A percentile compares a stretch with the other conserved stretches of the same genome.
Evolutionary conservation across 1,139 yeast species (phyloP).

Genomic region (Hemisphaericaspora subhashii): DNA sequence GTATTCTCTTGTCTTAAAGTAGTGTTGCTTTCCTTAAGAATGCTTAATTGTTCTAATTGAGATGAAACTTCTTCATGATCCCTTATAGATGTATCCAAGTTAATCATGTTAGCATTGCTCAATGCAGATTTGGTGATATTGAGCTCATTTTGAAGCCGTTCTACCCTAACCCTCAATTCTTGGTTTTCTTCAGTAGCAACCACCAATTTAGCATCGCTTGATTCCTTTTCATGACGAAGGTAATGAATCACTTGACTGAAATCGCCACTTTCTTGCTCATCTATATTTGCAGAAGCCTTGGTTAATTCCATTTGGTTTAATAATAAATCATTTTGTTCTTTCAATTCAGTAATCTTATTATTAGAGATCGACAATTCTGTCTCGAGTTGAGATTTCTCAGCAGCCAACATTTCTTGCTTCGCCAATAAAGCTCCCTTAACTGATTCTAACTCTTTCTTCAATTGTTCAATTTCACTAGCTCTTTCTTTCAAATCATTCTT

Average conservation of each 20-base stretch:
- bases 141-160: slow-evolving; percentile 41
- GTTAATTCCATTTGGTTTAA: slow-evolving; percentile 66
- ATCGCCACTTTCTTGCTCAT: slow-evolving; percentile 19
- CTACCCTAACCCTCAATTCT: slow-evolving; percentile 45
- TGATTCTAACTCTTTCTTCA: slow-evolving; percentile 26
- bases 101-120: slow-evolving; percentile 32
- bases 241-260: slow-evolving; percentile 58
- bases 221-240: slow-evolving; percentile 76
- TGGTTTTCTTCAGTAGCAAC: slow-evolving; percentile 50
- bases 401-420: slow-evolving; percentile 27
- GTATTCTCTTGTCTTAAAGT: slow-evolving; percentile 59
- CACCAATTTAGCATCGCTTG: slow-evolving; percentile 59
- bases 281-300: slow-evolving; percentile 15
- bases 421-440: slow-evolving; percentile 20
- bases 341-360: slow-evolving; percentile 53
- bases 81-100: slow-evolving; percentile 38
- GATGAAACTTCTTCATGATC: slow-evolving; percentile 57
- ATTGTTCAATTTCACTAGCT: slow-evolving; percentile 32
- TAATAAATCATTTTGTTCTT: slow-evolving; percentile 65
- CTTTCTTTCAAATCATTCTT: slow-evolving; percentile 44
- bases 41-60: slow-evolving; percentile 66
- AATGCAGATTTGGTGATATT: slow-evolving; percentile 47
- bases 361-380: slow-evolving; percentile 52
- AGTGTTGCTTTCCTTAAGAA: slow-evolving; percentile 72
- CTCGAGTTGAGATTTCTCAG: slow-evolving; percentile 38